These are phyloP conservation scores for sorghum (Sorghum bicolor) DNA, from an alignment of 176 grass and related monocot species.

Conservation along the genomic window DNA sequence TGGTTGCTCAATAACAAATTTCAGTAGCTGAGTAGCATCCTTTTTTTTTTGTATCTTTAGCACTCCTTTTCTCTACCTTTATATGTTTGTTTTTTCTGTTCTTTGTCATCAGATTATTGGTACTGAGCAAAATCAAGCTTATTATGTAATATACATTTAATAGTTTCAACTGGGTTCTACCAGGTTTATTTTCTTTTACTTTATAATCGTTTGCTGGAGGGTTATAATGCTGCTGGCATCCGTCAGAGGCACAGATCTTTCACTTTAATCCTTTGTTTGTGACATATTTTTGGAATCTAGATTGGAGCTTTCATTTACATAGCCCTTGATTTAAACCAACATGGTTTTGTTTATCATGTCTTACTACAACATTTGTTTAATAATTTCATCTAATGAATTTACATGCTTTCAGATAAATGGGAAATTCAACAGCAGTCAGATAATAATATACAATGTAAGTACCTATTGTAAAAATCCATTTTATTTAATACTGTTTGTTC, in stretches of 20 bases:
- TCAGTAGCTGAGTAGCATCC: too few species aligned
- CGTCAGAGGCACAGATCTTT: neutral
- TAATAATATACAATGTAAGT: constrained; percentile 88
- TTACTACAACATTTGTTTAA: neutral
- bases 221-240: neutral
- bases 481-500: neutral
- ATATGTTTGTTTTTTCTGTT: neutral
- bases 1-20: neutral
- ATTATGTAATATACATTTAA: neutral
- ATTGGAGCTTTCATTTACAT: constrained; percentile 22
- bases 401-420: constrained; percentile 78
- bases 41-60: neutral
- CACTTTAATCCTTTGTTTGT: neutral
- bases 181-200: constrained; percentile 18
- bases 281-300: neutral
- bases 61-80: neutral
- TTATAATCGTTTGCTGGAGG: neutral
- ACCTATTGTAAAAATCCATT: neutral
- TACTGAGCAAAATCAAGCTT: neutral
- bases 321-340: neutral
- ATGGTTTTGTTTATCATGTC: constrained; percentile 16
- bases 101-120: constrained; percentile 9
- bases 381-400: constrained; percentile 9
- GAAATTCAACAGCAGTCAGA: constrained; percentile 75
- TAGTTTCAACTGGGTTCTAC: neutral